Evolutionary conservation across 78 protist species (phyloP), one percentile per base, ranked within the genome.

Genomic region (Polysphondylium violaceum): DNA sequence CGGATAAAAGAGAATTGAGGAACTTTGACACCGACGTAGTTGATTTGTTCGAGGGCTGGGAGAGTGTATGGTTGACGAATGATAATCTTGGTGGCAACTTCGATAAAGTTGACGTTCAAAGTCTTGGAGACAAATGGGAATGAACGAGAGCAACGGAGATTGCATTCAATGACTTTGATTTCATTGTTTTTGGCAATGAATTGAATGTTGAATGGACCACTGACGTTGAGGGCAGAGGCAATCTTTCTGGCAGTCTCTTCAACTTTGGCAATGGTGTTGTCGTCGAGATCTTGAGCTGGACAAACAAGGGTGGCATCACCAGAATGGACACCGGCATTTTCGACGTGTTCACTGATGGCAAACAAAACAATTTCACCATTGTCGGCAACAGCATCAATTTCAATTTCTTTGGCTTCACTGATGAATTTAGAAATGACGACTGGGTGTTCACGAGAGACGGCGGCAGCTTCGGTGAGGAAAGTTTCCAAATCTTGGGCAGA

Each of bases 301-400:
- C 96, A 97, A 25, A 98, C 95, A 47, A 98, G 85, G 1, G 99
- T 97, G 4, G 99, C 99, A 71, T 98, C 99, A 14, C 99, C 99
- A 6, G 96, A 86, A 95, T 98, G 99, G 40, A 98, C 99, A 63
- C 99, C 99, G 2, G 99, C 99, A 71, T 98, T 98, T 88, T 98
- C 99, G 25, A 98, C 96, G 94, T 98, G 99, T 89, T 98, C 99
- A 38, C 97, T 93, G 68, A 98, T 90, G 79, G 97, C 97, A 74
- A 93, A 95, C 77, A 94, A 78, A 59, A 98, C 68, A 41, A 98
- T 74, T 31, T 69, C 41, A 41, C 99, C 99, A 59, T 94, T 64
- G 68, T 65, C 40, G 12, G 98, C 98, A 7, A 98, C 98, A 35
- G 97, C 98, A 74, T 98, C 99, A 56, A 98, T 92, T 71, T 98